Percentiles rank a stretch among this genome's conserved stretches.
Conservation (phyloP, 2,329 filamentous ascomycete genomes). For the Alternaria panax region DNA sequence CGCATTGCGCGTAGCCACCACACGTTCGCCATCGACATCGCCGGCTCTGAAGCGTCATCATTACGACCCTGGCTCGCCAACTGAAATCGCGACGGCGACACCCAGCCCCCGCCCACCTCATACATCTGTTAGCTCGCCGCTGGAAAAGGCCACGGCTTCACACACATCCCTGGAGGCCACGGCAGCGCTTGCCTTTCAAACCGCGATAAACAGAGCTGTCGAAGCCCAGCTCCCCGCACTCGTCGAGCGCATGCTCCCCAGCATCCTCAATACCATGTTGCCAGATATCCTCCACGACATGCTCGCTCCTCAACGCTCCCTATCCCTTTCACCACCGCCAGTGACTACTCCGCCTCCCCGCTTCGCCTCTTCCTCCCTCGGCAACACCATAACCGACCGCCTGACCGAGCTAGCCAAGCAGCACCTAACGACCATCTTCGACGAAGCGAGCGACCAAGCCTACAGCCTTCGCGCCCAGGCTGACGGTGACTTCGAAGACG, state of each 20-base stretch:
- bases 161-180: not conserved
- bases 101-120: not conserved
- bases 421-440: conserved; percentile 8
- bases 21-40: conserved; percentile 7
- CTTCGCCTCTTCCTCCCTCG: not conserved
- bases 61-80: conserved; percentile 6
- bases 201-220: conserved; percentile 10
- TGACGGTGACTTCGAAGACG: conserved; percentile 17
- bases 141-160: not conserved
- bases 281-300: conserved; percentile 11
- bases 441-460: conserved; percentile 13
- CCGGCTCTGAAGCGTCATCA: conserved; percentile 22
- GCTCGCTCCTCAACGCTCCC: not conserved
- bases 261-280: conserved; percentile 2
- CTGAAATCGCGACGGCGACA: conserved; percentile 6
- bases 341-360: not conserved
- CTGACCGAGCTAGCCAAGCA: conserved; percentile 1
- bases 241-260: conserved; percentile 11
- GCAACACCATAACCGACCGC: conserved; percentile 9
- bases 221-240: conserved; percentile 9
- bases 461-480: conserved; percentile 10
- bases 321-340: not conserved
- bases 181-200: conserved; percentile 5
- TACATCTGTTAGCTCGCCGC: not conserved
- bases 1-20: not conserved